Evolutionary conservation across 2,329 filamentous ascomycete species (phyloP).

Genomic region (Scedosporium boydii): DNA sequence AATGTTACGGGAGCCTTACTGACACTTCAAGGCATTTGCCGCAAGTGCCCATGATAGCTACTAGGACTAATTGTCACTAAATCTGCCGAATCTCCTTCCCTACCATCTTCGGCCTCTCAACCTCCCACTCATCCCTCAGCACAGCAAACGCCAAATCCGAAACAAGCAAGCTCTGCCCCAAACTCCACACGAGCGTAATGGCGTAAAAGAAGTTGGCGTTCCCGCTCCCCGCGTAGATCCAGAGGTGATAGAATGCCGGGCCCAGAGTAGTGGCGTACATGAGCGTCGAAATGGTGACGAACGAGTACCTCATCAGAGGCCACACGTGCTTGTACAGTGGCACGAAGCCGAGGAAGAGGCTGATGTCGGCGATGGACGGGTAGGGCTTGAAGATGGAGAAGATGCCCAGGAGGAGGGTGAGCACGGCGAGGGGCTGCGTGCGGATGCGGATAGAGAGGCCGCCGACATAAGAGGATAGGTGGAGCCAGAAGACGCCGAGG

Average conservation of each 20-base stretch:
- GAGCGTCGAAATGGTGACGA: conserved; percentile 72
- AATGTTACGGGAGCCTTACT: too few relatives aligned
- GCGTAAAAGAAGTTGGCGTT: conserved; percentile 99
- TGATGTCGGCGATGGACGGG: conserved; percentile 83
- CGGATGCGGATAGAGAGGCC: conserved; percentile 76
- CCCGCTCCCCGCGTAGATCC: conserved; percentile 95
- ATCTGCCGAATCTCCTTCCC: conserved; percentile 85
- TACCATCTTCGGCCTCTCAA: conserved; percentile 79
- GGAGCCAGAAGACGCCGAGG: conserved; percentile 95
- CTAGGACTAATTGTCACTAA: conserved; percentile 22
- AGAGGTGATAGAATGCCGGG: conserved; percentile 91
- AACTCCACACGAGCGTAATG: conserved; percentile 95
- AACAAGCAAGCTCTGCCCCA: conserved; percentile 78
- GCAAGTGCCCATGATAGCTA: too few relatives aligned
- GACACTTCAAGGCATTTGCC: too few relatives aligned
- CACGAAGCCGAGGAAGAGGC: conserved; percentile 73
- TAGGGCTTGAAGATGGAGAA: conserved; percentile 97
- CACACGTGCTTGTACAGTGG: conserved; percentile 87
- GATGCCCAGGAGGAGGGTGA: conserved; percentile 77
- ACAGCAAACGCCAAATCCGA: conserved; percentile 84
- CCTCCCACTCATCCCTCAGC: conserved; percentile 86
- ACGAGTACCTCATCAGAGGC: conserved; percentile 87
- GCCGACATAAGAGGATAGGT: conserved; percentile 81
- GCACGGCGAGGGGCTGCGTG: conserved; percentile 75
- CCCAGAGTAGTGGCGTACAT: conserved; percentile 84